These are phyloP conservation scores for Babesia bigemina DNA, from an alignment of 169 alveolate genomes.

Conservation along the genomic window DNA sequence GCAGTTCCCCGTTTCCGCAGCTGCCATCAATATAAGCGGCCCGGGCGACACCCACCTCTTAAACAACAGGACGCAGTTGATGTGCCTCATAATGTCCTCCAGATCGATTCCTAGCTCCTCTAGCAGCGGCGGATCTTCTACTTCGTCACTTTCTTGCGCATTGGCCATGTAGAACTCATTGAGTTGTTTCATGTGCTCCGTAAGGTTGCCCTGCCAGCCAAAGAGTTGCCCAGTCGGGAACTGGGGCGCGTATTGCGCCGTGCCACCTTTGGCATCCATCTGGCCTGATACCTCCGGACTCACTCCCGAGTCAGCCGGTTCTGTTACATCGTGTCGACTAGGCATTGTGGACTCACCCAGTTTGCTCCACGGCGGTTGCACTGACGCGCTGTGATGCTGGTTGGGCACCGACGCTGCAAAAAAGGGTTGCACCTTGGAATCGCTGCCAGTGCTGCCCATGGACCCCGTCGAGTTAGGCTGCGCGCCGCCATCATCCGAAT, in stretches of 20 bases:
- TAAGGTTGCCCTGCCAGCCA: constrained; percentile 23
- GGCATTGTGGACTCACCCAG: background rate
- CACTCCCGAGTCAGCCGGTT: background rate
- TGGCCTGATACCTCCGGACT: background rate
- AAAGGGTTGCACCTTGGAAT: background rate
- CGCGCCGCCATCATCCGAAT: constrained; percentile 1
- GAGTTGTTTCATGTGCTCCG: constrained; percentile 48
- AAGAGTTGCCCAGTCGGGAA: background rate
- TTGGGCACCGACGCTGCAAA: background rate
- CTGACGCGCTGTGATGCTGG: background rate
- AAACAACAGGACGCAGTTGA: constrained; percentile 45
- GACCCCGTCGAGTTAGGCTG: background rate
- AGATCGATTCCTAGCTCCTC: constrained; percentile 65
- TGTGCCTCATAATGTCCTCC: constrained; percentile 43
- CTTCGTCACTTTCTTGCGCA: constrained; percentile 27
- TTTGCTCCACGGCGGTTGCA: constrained; percentile 17
- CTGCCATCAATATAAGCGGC: background rate
- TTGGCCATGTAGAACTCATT: constrained; percentile 33
- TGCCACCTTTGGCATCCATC: background rate
- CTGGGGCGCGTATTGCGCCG: background rate
- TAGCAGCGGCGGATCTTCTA: constrained; percentile 61
- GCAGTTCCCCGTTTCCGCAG: constrained; percentile 15
- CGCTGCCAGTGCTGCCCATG: background rate
- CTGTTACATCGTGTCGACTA: background rate
- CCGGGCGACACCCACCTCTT: constrained; percentile 25